phyloP scores from a whole-genome alignment of 164 flowering plant species.

The Tinospora cordifolia region DNA sequence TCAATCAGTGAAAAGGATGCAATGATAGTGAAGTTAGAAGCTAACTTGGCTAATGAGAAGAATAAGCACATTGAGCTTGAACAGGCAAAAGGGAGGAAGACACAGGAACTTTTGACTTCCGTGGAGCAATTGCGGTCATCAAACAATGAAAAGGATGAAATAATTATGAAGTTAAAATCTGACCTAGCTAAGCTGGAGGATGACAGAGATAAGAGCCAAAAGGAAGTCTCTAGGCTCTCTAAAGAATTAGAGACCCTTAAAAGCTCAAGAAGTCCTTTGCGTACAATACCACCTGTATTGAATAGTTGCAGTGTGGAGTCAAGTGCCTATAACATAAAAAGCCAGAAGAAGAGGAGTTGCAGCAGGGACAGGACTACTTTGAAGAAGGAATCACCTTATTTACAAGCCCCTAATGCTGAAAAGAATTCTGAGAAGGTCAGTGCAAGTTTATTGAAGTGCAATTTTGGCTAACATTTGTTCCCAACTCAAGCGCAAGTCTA shows the following conservation, averaged over 20 bases:
- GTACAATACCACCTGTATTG: slow-evolving; percentile 32
- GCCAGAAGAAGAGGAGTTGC: slow-evolving; percentile 12
- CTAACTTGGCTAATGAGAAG: slow-evolving; percentile 28
- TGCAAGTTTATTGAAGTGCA: not conserved
- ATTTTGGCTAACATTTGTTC: not conserved
- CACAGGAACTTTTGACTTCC: slow-evolving; percentile 31
- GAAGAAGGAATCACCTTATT: slow-evolving; percentile 31
- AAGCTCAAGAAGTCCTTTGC: slow-evolving; percentile 25
- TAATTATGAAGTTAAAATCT: slow-evolving; percentile 30
- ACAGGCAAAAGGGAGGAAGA: slow-evolving; percentile 47
- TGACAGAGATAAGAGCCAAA: slow-evolving; percentile 26
- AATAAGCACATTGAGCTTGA: slow-evolving; percentile 35
- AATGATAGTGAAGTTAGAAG: slow-evolving; percentile 40
- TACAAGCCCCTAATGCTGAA: slow-evolving; percentile 12
- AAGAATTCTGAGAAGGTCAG: slow-evolving; percentile 16
- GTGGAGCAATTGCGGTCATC: slow-evolving; percentile 49
- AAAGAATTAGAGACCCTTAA: slow-evolving; percentile 39
- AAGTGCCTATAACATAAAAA: slow-evolving; percentile 8
- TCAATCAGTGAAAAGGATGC: slow-evolving; percentile 50
- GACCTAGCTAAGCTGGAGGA: slow-evolving; percentile 41
- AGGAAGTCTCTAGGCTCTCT: slow-evolving; percentile 40
- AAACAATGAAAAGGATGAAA: slow-evolving; percentile 47
- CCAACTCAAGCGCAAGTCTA: not conserved
- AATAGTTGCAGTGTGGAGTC: slow-evolving; percentile 27
- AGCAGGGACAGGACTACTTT: slow-evolving; percentile 9